phyloP scores from a whole-genome alignment of 805 yeast species.

The Pichia phayaonensis region DNA sequence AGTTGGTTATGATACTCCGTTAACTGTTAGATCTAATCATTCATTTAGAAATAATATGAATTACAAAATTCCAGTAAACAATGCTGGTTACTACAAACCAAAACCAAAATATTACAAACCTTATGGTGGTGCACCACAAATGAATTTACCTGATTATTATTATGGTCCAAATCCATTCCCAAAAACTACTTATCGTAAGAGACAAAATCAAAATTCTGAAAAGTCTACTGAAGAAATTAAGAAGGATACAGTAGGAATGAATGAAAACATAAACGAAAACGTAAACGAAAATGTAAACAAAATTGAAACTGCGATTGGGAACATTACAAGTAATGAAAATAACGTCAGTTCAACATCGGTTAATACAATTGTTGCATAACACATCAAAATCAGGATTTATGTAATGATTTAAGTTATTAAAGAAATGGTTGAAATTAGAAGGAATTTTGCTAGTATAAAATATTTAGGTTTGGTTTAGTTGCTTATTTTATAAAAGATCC shows the following conservation, averaged over 20 bases:
- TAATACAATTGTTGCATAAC: background rate
- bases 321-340: background rate
- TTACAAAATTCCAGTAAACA: background rate
- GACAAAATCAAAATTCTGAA: background rate
- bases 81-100: background rate
- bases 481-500: background rate
- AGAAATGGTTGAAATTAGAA: background rate
- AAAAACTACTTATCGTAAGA: background rate
- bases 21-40: background rate
- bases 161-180: slow-evolving; percentile 12
- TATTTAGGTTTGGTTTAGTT: background rate
- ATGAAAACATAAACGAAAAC: background rate
- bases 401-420: too few species aligned
- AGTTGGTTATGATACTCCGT: background rate
- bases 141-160: background rate
- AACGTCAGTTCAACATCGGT: background rate
- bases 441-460: background rate
- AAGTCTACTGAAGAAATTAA: background rate
- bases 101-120: background rate
- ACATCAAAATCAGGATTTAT: too few species aligned
- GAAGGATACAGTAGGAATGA: background rate
- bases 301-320: background rate
- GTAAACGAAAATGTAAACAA: background rate
- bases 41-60: background rate
- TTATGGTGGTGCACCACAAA: slow-evolving; percentile 1